Percentiles rank a stretch among this genome's conserved stretches.
phyloP scores from a whole-genome alignment of 2,329 filamentous ascomycete species.

The Pseudocercospora cruenta region DNA sequence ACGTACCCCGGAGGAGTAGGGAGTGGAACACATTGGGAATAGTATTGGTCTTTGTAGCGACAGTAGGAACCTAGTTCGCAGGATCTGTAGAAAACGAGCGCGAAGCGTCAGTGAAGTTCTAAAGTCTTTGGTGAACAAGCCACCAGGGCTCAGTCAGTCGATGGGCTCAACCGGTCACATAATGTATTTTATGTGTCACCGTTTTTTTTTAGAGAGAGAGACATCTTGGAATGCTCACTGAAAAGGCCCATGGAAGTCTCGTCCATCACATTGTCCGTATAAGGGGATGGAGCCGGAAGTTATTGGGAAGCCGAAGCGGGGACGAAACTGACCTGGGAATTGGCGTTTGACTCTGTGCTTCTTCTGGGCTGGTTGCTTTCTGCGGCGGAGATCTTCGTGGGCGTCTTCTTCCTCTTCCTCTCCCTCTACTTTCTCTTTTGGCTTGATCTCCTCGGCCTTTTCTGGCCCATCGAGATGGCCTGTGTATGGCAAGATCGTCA shows the following conservation, averaged over 20 bases:
- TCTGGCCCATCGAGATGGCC: neutral
- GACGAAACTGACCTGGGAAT: neutral
- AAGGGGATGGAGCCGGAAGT: neutral
- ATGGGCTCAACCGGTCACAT: too few species aligned
- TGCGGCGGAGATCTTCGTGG: neutral
- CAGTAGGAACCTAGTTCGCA: constrained; percentile 6
- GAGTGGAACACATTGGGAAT: constrained; percentile 4
- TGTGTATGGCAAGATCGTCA: neutral
- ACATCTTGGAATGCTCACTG: neutral
- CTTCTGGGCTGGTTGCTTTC: neutral
- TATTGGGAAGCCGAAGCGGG: neutral
- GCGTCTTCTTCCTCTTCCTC: neutral
- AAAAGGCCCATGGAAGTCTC: neutral
- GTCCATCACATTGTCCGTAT: neutral
- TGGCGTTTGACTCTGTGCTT: neutral
- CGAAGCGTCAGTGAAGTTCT: neutral
- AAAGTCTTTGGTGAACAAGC: too few species aligned
- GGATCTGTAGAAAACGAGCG: neutral
- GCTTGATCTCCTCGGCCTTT: neutral
- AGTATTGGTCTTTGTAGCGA: constrained; percentile 2
- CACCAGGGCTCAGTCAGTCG: too few species aligned
- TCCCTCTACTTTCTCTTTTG: neutral
- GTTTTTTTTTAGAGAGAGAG: too few species aligned
- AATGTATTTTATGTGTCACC: too few species aligned
- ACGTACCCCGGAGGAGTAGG: constrained; percentile 4